A percentile compares a stretch with the other conserved stretches of the same genome.
These are phyloP conservation scores for Sugiyamaella boreocaroliniensis DNA, from an alignment of 805 yeast genomes.

Conservation along the genomic window DNA sequence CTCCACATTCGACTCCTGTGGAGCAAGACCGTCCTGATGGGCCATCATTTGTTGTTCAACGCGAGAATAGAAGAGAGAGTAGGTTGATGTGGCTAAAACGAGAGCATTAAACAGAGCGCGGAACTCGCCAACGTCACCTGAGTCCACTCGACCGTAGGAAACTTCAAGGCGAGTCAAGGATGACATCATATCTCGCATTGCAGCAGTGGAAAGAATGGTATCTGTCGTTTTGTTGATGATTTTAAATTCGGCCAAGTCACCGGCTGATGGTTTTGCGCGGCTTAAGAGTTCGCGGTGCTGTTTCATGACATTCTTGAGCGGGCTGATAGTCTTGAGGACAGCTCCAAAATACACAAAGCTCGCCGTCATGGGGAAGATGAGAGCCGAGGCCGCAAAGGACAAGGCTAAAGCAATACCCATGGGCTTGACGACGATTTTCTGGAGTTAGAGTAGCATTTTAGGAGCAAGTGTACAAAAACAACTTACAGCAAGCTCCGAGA, in stretches of 20 bases:
- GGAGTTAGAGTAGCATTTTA: conserved; percentile 12
- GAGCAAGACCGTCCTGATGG: not conserved
- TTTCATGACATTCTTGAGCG: conserved; percentile 11
- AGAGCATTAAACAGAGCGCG: conserved; percentile 18
- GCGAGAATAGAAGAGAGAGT: conserved; percentile 18
- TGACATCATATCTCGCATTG: conserved; percentile 7
- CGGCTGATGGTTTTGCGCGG: conserved; percentile 14
- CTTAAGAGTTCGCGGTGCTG: conserved; percentile 2
- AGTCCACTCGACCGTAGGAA: conserved; percentile 23
- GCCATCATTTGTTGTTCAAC: conserved; percentile 13
- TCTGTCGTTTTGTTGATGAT: conserved; percentile 4
- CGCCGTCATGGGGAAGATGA: conserved; percentile 27
- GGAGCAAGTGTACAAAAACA: not conserved
- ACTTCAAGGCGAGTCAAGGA: conserved; percentile 18
- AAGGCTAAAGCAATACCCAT: conserved; percentile 23
- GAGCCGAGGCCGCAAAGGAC: conserved; percentile 16
- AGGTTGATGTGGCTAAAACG: conserved; percentile 19
- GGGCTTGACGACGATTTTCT: conserved; percentile 21
- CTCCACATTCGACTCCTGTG: not conserved
- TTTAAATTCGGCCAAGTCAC: conserved; percentile 6
- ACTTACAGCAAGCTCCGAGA: not conserved
- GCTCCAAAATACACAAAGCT: conserved; percentile 18
- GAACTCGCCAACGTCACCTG: conserved; percentile 24
- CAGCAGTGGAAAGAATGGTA: conserved; percentile 14
- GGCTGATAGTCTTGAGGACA: conserved; percentile 13